Conservation (phyloP, 768 basidiomycete species). For the Tremella fuciformis region DNA sequence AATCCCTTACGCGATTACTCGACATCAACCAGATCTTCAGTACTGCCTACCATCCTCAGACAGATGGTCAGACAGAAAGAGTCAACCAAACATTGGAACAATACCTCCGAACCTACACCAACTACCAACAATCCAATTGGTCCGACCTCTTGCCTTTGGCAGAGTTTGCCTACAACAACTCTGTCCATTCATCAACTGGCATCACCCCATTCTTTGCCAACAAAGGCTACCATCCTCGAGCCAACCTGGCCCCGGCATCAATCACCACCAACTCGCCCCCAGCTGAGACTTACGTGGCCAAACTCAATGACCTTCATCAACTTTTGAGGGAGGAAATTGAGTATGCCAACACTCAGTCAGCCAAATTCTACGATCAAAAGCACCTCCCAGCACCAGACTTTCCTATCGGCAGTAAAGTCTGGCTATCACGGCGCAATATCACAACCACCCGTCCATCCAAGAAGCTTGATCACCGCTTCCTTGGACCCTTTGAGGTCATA, state of each 20-base stretch:
- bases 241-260: too few species aligned
- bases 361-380: slow-evolving; percentile 28
- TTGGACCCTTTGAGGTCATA: slow-evolving; percentile 28
- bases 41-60: too few species aligned
- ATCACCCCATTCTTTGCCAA: slow-evolving; percentile 51
- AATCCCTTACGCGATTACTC: slow-evolving; percentile 43
- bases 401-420: slow-evolving; percentile 22
- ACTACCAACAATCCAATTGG: slow-evolving; percentile 53
- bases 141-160: slow-evolving; percentile 47
- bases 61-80: slow-evolving; percentile 55
- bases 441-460: slow-evolving; percentile 19
- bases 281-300: background rate
- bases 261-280: background rate
- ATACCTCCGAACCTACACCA: slow-evolving; percentile 53
- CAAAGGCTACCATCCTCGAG: slow-evolving; percentile 14
- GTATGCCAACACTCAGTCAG: slow-evolving; percentile 36
- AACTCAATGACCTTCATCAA: slow-evolving; percentile 13
- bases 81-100: slow-evolving; percentile 55
- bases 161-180: slow-evolving; percentile 52
- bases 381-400: slow-evolving; percentile 21
- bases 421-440: slow-evolving; percentile 22
- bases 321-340: slow-evolving; percentile 2
- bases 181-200: slow-evolving; percentile 40
- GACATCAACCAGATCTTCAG: slow-evolving; percentile 48
- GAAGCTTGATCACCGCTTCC: slow-evolving; percentile 31